Percentiles rank a stretch among this genome's conserved stretches.
phyloP scores from a whole-genome alignment of 2,329 filamentous ascomycete species.

The Diaporthe destruens region DNA sequence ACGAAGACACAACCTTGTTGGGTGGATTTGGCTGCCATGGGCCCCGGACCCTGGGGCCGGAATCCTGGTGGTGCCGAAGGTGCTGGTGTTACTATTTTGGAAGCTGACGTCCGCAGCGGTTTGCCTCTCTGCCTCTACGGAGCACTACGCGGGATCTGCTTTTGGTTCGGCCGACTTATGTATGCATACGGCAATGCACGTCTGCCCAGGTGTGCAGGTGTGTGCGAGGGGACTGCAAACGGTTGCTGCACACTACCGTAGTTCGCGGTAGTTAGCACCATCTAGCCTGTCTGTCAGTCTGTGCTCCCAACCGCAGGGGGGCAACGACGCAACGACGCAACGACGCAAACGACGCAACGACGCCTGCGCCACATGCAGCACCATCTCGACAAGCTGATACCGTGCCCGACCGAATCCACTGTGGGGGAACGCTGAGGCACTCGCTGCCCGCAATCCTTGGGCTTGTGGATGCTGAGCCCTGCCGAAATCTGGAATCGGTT shows the following conservation, averaged over 20 bases:
- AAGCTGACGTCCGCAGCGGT: constrained; percentile 5
- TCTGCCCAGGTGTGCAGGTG: too few relatives aligned
- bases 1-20: constrained; percentile 27
- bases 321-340: background rate
- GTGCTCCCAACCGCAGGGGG: constrained; percentile 2
- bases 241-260: background rate
- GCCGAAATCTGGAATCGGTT: constrained; percentile 30
- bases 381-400: constrained; percentile 26
- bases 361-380: constrained; percentile 14
- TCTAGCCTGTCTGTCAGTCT: background rate
- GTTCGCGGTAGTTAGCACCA: background rate
- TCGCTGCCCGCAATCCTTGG: constrained; percentile 8
- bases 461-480: background rate
- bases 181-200: background rate
- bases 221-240: background rate
- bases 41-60: constrained; percentile 14
- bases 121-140: constrained; percentile 4
- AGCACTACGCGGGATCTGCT: constrained; percentile 19
- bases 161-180: constrained; percentile 1
- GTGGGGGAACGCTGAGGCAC: constrained; percentile 22
- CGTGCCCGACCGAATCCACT: constrained; percentile 15
- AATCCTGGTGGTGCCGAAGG: constrained; percentile 17
- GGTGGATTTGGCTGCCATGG: constrained; percentile 12
- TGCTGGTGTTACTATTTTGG: constrained; percentile 36
- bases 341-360: background rate